These are phyloP conservation scores for Aspergillus vadensis DNA, from an alignment of 2,329 filamentous ascomycete species.

Conservation along the genomic window DNA sequence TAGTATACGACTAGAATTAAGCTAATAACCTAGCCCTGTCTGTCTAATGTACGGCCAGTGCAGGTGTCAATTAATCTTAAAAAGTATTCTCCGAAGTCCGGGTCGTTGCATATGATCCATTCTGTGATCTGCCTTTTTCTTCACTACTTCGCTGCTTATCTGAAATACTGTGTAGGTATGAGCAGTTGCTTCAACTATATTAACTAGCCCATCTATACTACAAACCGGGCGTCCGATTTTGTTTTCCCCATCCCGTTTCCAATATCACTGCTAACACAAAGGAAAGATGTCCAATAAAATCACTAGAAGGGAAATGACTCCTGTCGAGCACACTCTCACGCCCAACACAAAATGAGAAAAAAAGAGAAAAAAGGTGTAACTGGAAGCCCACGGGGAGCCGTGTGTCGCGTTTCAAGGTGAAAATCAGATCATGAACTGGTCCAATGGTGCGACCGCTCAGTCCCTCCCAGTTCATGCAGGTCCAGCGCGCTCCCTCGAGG, in stretches of 20 bases:
- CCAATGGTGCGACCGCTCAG: constrained; percentile 2
- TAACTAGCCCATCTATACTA: constrained; percentile 22
- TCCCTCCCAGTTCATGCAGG: constrained; percentile 23
- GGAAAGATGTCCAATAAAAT: constrained; percentile 30
- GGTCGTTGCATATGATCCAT: too few relatives aligned
- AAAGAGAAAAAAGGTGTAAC: constrained; percentile 24
- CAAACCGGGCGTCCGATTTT: constrained; percentile 13
- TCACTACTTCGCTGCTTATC: too few relatives aligned
- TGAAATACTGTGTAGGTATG: too few relatives aligned
- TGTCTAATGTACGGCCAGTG: too few relatives aligned
- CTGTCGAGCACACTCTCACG: constrained; percentile 12
- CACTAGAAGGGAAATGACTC: constrained; percentile 16
- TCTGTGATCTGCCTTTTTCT: too few relatives aligned
- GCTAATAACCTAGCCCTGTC: too few relatives aligned
- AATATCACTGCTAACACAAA: constrained; percentile 21
- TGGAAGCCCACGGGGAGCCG: not conserved
- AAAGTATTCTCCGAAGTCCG: too few relatives aligned
- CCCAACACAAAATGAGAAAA: constrained; percentile 27
- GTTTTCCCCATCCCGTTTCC: not conserved
- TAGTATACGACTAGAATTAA: too few relatives aligned
- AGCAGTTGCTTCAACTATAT: not conserved
- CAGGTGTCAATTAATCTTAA: too few relatives aligned
- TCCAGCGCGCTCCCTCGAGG: constrained; percentile 22
- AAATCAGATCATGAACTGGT: not conserved
- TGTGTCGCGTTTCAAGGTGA: not conserved